phyloP scores from a whole-genome alignment of 768 basidiomycete species.

The Suillus decipiens region DNA sequence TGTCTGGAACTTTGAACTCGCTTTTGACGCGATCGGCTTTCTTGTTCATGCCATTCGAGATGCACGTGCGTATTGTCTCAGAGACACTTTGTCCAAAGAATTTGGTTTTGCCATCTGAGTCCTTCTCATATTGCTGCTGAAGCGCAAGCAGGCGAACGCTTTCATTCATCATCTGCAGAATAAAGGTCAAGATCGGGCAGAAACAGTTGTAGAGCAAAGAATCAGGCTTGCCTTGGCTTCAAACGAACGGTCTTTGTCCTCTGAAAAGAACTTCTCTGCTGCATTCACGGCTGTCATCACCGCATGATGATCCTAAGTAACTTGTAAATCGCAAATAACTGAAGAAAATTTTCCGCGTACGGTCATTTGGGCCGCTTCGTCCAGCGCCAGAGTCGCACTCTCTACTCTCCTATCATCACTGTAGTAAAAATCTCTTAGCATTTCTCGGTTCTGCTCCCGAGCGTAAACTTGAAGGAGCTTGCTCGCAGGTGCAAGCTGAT shows the following conservation, averaged over 20 bases:
- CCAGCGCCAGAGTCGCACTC: conserved; percentile 85
- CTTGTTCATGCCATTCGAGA: conserved; percentile 80
- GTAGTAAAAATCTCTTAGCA: conserved; percentile 96
- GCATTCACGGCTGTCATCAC: conserved; percentile 72
- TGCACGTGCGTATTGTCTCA: conserved; percentile 78
- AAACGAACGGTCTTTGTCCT: conserved; percentile 89
- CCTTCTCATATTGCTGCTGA: conserved; percentile 89
- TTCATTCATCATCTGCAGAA: conserved; percentile 87
- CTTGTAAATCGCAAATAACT: not conserved
- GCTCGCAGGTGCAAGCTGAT: conserved; percentile 70
- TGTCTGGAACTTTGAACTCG: conserved; percentile 95
- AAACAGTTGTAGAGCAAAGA: not conserved
- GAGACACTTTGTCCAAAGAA: conserved; percentile 88
- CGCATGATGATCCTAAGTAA: conserved; percentile 65
- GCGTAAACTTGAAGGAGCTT: conserved; percentile 88
- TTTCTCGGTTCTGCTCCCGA: conserved; percentile 84
- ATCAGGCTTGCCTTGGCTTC: conserved; percentile 77
- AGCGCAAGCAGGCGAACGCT: conserved; percentile 67
- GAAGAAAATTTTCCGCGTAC: conserved; percentile 41
- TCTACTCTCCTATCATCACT: conserved; percentile 95
- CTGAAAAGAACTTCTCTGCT: conserved; percentile 91
- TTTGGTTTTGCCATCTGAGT: conserved; percentile 71
- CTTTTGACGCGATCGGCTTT: conserved; percentile 84
- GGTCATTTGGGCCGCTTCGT: conserved; percentile 70
- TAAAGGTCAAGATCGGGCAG: too few species aligned